Evolutionary conservation across 352 stramenopile species (phyloP).

Genomic region (Phytopythium vexans): DNA sequence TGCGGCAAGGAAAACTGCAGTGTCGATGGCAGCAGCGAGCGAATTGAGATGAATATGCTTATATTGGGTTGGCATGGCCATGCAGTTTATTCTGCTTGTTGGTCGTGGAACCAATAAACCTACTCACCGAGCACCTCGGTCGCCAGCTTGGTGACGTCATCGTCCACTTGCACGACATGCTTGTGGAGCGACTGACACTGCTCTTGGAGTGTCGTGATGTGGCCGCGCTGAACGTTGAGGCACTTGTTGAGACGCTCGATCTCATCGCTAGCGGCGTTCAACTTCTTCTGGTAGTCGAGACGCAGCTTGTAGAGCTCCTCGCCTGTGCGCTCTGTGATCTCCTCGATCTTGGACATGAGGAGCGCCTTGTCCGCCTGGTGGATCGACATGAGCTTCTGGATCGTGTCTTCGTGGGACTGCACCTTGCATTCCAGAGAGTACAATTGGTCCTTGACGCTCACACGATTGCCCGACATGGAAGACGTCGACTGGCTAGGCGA

Average conservation of each 20-base stretch:
- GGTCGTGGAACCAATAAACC: not conserved
- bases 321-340: constrained; percentile 75
- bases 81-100: too few species aligned
- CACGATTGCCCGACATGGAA: constrained; percentile 28
- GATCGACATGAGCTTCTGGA: constrained; percentile 82
- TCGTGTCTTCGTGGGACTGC: constrained; percentile 77
- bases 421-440: constrained; percentile 77
- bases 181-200: constrained; percentile 83
- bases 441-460: constrained; percentile 81
- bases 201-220: constrained; percentile 82
- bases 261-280: constrained; percentile 77
- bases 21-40: too few species aligned
- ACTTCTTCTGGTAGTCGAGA: constrained; percentile 79
- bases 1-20: too few species aligned
- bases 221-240: constrained; percentile 75
- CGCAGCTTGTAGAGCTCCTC: constrained; percentile 77
- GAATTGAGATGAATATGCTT: too few species aligned
- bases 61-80: too few species aligned
- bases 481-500: constrained; percentile 49
- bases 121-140: constrained; percentile 79
- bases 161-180: constrained; percentile 82
- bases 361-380: constrained; percentile 76
- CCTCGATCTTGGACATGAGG: constrained; percentile 77
- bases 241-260: constrained; percentile 86
- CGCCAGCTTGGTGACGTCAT: constrained; percentile 80